Evolutionary conservation across 169 alveolate species (phyloP), one percentile per base, ranked within the genome.

Genomic region (Theileria parva): DNA sequence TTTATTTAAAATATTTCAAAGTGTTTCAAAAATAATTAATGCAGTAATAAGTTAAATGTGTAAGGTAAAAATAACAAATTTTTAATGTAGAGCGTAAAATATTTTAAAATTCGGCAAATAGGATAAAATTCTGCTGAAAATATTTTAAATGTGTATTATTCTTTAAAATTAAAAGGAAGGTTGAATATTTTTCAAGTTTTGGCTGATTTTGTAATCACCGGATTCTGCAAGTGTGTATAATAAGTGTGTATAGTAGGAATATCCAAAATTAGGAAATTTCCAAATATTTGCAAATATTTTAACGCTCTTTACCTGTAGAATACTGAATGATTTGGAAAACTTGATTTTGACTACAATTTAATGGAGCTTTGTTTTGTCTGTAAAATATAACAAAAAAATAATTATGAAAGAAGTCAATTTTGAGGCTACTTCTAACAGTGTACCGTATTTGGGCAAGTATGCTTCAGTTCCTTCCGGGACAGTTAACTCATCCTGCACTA

Each of bases 401-500:
- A 44, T 11, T 44, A 44, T 44, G 53, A 44, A 44, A 44, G 53
- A 44, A 44, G 53, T 13, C 15, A 44, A 13, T 15, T 44, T 44
- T 44, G 53, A 44, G 8, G 19, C 15, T 44, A 13, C 19, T 44
- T 44, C 48, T 37, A 15, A 15, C 17, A 60, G 48, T 32, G 64
- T 48, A 8, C 75, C 69, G 48, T 67, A 67, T 67, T 67, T 67
- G 64, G 48, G 17, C 8, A 37, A 67, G 48, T 67, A 37, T 37
- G 0, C 75, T 28, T 28, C 75, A 37, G 17, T 67, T 25, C 75
- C 75, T 32, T 15, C 64, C 8, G 75, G 69, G 8, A 32, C 75
- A 15, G 70, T 69, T 13, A 74, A 69, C 32, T 80, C 88, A 2
- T 74, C 88, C 21, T 80, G 85, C 53, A 80, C 88, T 17, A 80